Evolutionary conservation across 2,329 filamentous ascomycete species (phyloP), one percentile per base, ranked within the genome.

Genomic region (Apiospora aurea): DNA sequence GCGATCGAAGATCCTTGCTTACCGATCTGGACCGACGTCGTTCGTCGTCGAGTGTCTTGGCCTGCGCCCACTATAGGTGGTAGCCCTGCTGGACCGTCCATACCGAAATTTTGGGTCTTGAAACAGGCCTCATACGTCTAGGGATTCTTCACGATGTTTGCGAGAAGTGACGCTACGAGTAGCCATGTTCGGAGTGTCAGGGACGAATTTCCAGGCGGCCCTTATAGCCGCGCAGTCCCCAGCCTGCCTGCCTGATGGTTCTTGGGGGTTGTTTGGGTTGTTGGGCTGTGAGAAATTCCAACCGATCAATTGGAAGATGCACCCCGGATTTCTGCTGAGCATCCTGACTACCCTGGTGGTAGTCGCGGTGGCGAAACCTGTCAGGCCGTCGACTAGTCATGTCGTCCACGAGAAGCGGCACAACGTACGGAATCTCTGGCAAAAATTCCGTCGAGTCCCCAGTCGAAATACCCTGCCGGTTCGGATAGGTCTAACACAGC

Each of bases 401-500:
- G 75, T 81, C 26, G 73, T 82, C 61, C 81, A 83, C 71, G 80
- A 82, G 72, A 76, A 78, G 67, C 77, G 78, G n/a, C 72, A 77
- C 18, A 71, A 71, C 2, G 70, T 74, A 24, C 75, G 74, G 49
- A 67, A 73, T 16, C 70, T 57, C 26, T 82, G 79, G 78, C 72
- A 72, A 16, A 79, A 77, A 73, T 66, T 70, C 1, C 68, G 73
- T 34, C 75, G 74, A 13, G 43, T 78, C 7, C 77, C 76, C 68
- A 72, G 76, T 7, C 69, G 73, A 13, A 71, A 74, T 44, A 70
- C 70, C n/a, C 72, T 85, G 11, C 81, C 82, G 4, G 80, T 84
- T 24, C 80, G 81, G 46, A 85, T 87, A 69, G 85, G 84, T 5
- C 78, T 87, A 51, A 77, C 81, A 47, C 85, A 87, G 74, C 79